Base-by-base conservation (phyloP, 441 rosid genomes). In the Jatropha podagrica region DNA sequence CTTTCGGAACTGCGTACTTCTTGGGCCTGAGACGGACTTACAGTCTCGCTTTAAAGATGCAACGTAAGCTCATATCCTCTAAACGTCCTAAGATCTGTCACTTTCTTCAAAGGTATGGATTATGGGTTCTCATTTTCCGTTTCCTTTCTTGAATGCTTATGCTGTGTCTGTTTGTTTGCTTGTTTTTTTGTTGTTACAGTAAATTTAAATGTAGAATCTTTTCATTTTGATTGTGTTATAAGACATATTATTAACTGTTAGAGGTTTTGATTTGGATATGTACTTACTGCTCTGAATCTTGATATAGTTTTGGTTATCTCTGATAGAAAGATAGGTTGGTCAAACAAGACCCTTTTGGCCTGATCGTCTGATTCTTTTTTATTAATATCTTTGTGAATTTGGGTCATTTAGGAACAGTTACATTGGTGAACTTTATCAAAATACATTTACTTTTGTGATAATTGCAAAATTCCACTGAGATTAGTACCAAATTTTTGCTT, bases 1-100 rank as follows among this genome's bases (percentile, higher is more conserved):
- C 97, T 38, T 66, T 95, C 79, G 97, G 83, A 63, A 92, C 97
- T 23, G 99, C 98, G 18, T 95, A 91, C 82, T 87, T 95, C 82
- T 83, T 95, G 66, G 99, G 98, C 56, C 85, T 93, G 20, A 91
- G 84, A 59, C 91, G 96, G 37, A 91, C 96, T 68, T 92, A 91
- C 72, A 86, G 76, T 71, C 91, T 95, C 67, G 93, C 91, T 59
- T 81, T 89, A 83, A 82, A 76, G 91, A 83, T 89, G 80, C 97
- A 95, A 77, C 92, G 95, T 49, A 87, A 89, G 64, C 56, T 91
- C 74, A 85, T 93, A 67, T 71, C 86, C 72, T 87, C 95, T 10
- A 87, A 83, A 37, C 91, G 78, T 73, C 88, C 92, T 0, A 91
- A 74, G 85, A 79, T 86, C 78, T 98, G 92, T 11, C 81, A 78